These are phyloP conservation scores for Casuarina equisetifolia DNA, from an alignment of 306 rosid species.

Conservation along the genomic window DNA sequence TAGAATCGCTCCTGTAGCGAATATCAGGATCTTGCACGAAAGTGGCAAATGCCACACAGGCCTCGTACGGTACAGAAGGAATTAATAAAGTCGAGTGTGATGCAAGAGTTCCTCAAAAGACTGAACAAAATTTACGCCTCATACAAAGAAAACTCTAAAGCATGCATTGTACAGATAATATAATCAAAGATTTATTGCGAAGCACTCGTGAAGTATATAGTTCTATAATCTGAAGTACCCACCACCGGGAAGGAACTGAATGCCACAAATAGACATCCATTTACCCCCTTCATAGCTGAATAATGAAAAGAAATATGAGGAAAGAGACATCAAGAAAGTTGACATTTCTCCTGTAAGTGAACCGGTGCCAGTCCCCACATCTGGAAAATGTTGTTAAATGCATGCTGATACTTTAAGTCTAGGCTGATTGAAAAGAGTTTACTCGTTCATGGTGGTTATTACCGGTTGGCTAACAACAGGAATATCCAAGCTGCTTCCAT, in stretches of 20 bases:
- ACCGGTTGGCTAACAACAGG: conserved; percentile 80
- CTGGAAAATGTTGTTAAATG: conserved; percentile 24
- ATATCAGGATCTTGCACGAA: no score
- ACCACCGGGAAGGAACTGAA: neutral
- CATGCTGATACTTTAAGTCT: conserved; percentile 31
- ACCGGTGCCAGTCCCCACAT: conserved; percentile 36
- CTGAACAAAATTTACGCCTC: neutral
- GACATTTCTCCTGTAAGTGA: conserved; percentile 45
- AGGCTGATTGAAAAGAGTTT: conserved; percentile 61
- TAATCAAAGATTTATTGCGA: neutral
- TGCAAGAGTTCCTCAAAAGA: neutral
- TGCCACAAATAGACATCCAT: neutral
- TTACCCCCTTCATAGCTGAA: neutral
- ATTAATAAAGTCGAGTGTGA: neutral
- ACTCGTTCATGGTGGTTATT: conserved; percentile 60
- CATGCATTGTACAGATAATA: neutral
- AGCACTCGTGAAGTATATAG: neutral
- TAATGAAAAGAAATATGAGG: neutral
- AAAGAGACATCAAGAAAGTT: conserved; percentile 35
- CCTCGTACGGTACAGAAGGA: neutral
- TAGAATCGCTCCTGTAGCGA: no score
- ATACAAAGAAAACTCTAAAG: neutral
- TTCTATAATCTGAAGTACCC: neutral
- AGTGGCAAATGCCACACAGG: no score
- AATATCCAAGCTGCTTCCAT: conserved; percentile 88